These are phyloP conservation scores for Rhizopus stolonifer DNA, from an alignment of 371 early-diverging fungal species.

Conservation along the genomic window DNA sequence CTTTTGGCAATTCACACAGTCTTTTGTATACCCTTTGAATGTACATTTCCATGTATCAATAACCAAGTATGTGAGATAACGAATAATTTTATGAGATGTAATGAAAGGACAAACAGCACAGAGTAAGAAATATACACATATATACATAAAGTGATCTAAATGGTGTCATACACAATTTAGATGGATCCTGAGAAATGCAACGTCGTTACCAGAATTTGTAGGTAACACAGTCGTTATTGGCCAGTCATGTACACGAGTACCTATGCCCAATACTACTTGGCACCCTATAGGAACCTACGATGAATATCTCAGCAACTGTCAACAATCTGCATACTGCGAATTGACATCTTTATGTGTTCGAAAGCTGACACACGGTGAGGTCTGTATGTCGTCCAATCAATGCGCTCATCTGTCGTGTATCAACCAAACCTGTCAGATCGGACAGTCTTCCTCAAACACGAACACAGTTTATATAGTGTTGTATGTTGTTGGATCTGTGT, in stretches of 20 bases:
- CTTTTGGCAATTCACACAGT: background rate
- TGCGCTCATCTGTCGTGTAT: slow-evolving; percentile 12
- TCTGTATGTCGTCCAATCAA: slow-evolving; percentile 19
- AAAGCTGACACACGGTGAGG: slow-evolving; percentile 3
- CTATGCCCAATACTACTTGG: slow-evolving; percentile 19
- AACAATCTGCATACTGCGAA: slow-evolving; percentile 3
- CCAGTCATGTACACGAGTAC: slow-evolving; percentile 7
- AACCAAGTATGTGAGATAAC: slow-evolving; percentile 14
- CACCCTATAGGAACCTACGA: slow-evolving; percentile 7
- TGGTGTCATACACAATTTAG: slow-evolving; percentile 1
- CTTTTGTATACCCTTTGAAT: slow-evolving; percentile 11
- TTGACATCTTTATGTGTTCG: slow-evolving; percentile 7
- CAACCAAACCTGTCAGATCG: slow-evolving; percentile 5
- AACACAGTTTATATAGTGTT: slow-evolving; percentile 15
- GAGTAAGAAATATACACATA: slow-evolving; percentile 6
- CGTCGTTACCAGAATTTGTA: slow-evolving; percentile 17
- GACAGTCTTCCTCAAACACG: background rate
- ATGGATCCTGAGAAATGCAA: slow-evolving; percentile 17
- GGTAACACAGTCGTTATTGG: background rate
- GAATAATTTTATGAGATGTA: slow-evolving; percentile 6
- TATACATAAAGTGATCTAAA: background rate
- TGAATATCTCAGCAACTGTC: slow-evolving; percentile 18
- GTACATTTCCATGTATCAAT: slow-evolving; percentile 17
- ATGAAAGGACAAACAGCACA: slow-evolving; percentile 9
- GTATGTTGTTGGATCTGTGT: slow-evolving; percentile 2